A percentile compares a stretch with the other conserved stretches of the same genome.
Evolutionary conservation across 2,329 filamentous ascomycete genomes (phyloP).

Genomic region (Elsinoe necatrix): DNA sequence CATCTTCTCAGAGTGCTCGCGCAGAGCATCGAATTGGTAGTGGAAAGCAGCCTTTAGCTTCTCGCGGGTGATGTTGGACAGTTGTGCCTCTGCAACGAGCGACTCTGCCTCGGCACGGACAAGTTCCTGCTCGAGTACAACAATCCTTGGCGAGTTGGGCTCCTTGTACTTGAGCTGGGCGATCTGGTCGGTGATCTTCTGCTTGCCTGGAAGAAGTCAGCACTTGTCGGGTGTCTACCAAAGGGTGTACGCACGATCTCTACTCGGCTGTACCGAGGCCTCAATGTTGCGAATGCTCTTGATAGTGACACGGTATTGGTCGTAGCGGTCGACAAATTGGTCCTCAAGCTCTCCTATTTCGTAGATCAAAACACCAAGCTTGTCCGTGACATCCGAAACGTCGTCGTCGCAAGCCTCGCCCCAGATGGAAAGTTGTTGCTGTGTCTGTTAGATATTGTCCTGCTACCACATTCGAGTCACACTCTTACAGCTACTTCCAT

Average conservation of each 20-base stretch:
- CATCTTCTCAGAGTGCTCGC: constrained; percentile 96
- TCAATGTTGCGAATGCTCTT: constrained; percentile 99
- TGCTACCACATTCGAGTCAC: no score
- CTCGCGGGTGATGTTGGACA: constrained; percentile 98
- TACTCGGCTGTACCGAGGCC: constrained; percentile 92
- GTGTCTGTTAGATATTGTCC: constrained; percentile 8
- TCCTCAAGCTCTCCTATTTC: constrained; percentile 98
- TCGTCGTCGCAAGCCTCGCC: constrained; percentile 93
- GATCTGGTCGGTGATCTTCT: constrained; percentile 98
- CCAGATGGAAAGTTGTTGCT: constrained; percentile 99
- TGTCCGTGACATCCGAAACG: constrained; percentile 97
- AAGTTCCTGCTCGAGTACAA: constrained; percentile 95
- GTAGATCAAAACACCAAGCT: constrained; percentile 94
- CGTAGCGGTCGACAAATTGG: constrained; percentile 96
- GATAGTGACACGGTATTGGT: constrained; percentile 97
- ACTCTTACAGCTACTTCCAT: constrained; percentile 92
- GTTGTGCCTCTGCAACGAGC: constrained; percentile 93
- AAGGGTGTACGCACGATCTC: constrained; percentile 63
- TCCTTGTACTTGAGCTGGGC: constrained; percentile 99
- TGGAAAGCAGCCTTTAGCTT: constrained; percentile 98
- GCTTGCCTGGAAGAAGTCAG: constrained; percentile 60
- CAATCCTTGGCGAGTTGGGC: constrained; percentile 93
- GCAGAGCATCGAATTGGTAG: constrained; percentile 95
- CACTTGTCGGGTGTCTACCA: neutral
- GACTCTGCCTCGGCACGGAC: constrained; percentile 97